A percentile compares a stretch with the other conserved stretches of the same genome.
phyloP scores from a whole-genome alignment of 2,329 filamentous ascomycete genomes.

The Hortaea werneckii region DNA sequence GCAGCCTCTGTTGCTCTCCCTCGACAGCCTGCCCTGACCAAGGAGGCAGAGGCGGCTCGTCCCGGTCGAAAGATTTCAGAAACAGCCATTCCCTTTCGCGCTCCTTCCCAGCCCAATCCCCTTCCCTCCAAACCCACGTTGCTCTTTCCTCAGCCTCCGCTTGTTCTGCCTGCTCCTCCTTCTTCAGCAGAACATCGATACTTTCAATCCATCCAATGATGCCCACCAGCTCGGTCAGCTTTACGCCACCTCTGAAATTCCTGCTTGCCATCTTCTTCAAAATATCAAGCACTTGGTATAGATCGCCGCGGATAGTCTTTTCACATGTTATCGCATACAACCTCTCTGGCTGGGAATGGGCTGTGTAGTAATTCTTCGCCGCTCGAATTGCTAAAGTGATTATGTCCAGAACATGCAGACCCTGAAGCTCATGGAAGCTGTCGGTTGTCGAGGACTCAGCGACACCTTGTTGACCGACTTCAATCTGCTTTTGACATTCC shows the following conservation, averaged over 20 bases:
- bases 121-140: constrained; percentile 66
- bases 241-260: constrained; percentile 74
- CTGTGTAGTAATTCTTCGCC: constrained; percentile 92
- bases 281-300: constrained; percentile 79
- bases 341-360: constrained; percentile 77
- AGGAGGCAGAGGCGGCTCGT: constrained; percentile 52
- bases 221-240: constrained; percentile 62
- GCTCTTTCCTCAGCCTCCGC: constrained; percentile 61
- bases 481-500: constrained; percentile 37
- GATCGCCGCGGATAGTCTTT: constrained; percentile 69
- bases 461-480: constrained; percentile 9
- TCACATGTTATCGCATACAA: constrained; percentile 82
- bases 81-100: constrained; percentile 74
- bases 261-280: constrained; percentile 84
- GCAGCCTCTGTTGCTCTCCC: constrained; percentile 2
- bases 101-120: constrained; percentile 64
- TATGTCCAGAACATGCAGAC: constrained; percentile 83
- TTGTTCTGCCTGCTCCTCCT: constrained; percentile 68
- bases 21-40: constrained; percentile 45
- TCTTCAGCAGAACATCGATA: constrained; percentile 64
- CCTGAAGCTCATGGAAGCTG: constrained; percentile 78
- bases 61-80: constrained; percentile 61
- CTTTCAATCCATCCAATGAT: constrained; percentile 72
- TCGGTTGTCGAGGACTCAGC: constrained; percentile 34
- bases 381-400: constrained; percentile 92